Percentiles rank a stretch among this genome's conserved stretches.
Evolutionary conservation across 139 green algal genomes (phyloP).

Genomic region (Klebsormidium nitens): DNA sequence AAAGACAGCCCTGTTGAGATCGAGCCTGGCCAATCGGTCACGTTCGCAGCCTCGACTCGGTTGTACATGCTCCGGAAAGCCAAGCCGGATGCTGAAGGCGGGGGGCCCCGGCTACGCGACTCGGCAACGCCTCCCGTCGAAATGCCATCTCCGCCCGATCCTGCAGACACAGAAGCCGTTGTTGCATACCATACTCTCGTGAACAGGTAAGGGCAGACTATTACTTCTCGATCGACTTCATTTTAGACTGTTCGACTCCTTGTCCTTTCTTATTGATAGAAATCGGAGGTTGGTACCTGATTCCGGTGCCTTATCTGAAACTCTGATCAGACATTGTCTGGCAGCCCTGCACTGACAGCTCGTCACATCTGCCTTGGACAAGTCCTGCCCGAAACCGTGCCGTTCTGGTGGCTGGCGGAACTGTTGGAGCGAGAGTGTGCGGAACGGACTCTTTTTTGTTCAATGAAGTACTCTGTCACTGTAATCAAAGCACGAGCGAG

Average conservation of each 20-base stretch:
- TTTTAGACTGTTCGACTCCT: too few relatives aligned
- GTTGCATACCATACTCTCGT: constrained; percentile 35
- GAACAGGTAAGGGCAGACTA: constrained; percentile 25
- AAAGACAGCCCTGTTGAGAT: constrained; percentile 32
- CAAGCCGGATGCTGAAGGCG: neutral
- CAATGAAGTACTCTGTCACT: too few relatives aligned
- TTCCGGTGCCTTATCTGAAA: neutral
- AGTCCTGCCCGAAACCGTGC: too few relatives aligned
- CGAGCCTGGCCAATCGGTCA: constrained; percentile 25
- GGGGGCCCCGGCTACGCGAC: neutral
- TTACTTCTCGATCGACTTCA: too few relatives aligned
- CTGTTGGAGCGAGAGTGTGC: too few relatives aligned
- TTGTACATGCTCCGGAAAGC: constrained; percentile 30
- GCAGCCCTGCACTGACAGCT: neutral
- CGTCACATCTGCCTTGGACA: neutral
- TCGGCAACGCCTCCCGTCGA: constrained; percentile 4
- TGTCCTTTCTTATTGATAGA: constrained; percentile 6
- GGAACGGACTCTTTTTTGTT: too few relatives aligned
- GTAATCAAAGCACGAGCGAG: too few relatives aligned
- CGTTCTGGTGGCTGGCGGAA: too few relatives aligned
- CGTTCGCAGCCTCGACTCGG: constrained; percentile 34
- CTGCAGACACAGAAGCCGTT: constrained; percentile 20
- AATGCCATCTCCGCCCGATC: constrained; percentile 21
- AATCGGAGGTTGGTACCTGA: neutral
- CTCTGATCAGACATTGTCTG: neutral